Base-by-base conservation (phyloP, 106 monocot species). In the Apostasia shenzhenica region DNA sequence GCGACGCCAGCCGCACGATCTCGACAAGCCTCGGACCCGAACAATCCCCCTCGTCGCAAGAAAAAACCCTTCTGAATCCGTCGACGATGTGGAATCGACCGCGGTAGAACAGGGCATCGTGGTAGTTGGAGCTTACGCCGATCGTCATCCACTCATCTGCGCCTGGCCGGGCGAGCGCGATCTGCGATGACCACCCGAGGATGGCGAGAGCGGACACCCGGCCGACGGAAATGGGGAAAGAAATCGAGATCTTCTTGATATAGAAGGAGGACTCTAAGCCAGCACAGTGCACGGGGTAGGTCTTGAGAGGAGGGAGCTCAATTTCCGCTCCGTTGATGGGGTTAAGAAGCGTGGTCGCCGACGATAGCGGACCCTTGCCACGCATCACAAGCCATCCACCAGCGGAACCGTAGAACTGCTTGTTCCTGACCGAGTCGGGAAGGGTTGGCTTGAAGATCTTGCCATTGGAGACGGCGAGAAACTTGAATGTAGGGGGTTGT, bases 101-200 rank as follows among this genome's bases (percentile, higher is more conserved):
- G 6, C 48, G 13, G 50, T 38, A 53, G 39, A 52, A 67, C 39
- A 67, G 50, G 41, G 67, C 67, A 8, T 67, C 50, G 7, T 67
- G 67, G 49, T 67, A 67, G 51, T n/a, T 53, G 52, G 51, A 26
- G 67, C 37, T 39, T 1, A 39, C 48, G n/a, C 38, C 14, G 67
- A 67, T 14, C 14, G 37, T 37, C 38, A 8, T 52, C 67, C 67
- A 67, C 8, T 13, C 37, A 38, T 37, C 9, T 47, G 46, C 37
- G 45, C n/a, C 50, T 5, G 50, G 67, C 5, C 67, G 67, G 51
- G 14, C 38, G 49, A 51, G 67, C 38, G 67, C 67, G 67, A 67
- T n/a, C 26, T 26, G 8, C 26, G 5, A 49, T 47, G 67, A 67
- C 37, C 67, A 67, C 38, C 67, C 67, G 47, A 67, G 67, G 67